Evolutionary conservation across 768 basidiomycete species (phyloP).

Genomic region (Butyriboletus loyo): DNA sequence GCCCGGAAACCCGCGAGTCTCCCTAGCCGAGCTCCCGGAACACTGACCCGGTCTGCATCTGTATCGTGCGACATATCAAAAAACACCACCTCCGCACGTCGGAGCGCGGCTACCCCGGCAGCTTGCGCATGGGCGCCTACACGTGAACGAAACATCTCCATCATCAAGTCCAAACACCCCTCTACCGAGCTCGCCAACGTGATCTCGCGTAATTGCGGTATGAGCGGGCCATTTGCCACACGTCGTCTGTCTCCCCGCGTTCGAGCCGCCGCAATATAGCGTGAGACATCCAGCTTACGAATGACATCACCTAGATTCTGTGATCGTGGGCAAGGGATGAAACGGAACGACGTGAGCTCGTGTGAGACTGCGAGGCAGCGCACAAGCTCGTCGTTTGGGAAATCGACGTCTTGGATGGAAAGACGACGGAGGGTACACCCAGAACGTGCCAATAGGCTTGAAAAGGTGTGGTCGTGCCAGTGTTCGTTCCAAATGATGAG

Average conservation of each 20-base stretch:
- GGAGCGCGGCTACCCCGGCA: constrained; percentile 4
- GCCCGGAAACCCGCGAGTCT: neutral
- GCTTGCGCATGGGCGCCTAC: neutral
- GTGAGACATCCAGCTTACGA: constrained; percentile 2
- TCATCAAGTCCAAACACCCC: constrained; percentile 5
- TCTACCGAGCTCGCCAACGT: constrained; percentile 15
- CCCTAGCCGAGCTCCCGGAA: neutral
- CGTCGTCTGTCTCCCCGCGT: neutral
- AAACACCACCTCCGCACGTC: constrained; percentile 4
- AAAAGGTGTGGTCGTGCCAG: constrained; percentile 16
- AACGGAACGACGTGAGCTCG: constrained; percentile 7
- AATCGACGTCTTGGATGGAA: constrained; percentile 12
- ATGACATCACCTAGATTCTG: constrained; percentile 13
- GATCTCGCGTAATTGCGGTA: constrained; percentile 13
- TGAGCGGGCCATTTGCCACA: neutral
- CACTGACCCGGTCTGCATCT: neutral
- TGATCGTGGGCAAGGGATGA: constrained; percentile 17
- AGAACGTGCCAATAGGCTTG: constrained; percentile 16
- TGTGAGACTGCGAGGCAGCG: constrained; percentile 16
- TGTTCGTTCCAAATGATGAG: neutral
- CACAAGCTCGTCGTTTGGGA: constrained; percentile 18
- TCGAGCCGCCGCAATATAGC: too few relatives aligned
- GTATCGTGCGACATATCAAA: constrained; percentile 11
- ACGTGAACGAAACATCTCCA: constrained; percentile 10
- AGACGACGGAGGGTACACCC: constrained; percentile 10